These are phyloP conservation scores for Entomophthora muscae DNA, from an alignment of 371 early-diverging fungal genomes.

Conservation along the genomic window DNA sequence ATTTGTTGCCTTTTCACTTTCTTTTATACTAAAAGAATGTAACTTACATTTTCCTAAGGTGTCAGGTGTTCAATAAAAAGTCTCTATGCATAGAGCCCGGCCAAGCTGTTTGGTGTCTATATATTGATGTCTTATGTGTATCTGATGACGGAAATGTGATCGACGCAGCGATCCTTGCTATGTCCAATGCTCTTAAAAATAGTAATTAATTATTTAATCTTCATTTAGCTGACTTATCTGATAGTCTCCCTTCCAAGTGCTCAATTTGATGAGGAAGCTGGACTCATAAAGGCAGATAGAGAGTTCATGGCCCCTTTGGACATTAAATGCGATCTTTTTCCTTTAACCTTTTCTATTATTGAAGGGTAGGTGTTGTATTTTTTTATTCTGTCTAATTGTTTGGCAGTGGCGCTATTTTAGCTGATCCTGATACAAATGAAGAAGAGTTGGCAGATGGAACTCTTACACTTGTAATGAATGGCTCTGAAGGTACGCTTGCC, in stretches of 20 bases:
- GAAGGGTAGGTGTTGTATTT: conserved; percentile 18
- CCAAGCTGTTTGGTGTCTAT: conserved; percentile 75
- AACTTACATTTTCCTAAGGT: conserved; percentile 14
- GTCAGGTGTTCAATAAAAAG: conserved; percentile 41
- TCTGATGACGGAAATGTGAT: conserved; percentile 80
- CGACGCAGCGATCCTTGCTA: conserved; percentile 70
- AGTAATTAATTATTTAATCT: conserved; percentile 21
- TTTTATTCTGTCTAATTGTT: neutral
- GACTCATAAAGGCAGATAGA: conserved; percentile 34
- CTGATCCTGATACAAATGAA: conserved; percentile 62
- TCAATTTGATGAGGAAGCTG: conserved; percentile 29
- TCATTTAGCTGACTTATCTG: conserved; percentile 2
- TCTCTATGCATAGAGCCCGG: conserved; percentile 66
- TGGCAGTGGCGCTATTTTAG: conserved; percentile 26
- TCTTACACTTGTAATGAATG: conserved; percentile 21
- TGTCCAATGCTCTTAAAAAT: conserved; percentile 48
- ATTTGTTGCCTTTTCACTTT: no score
- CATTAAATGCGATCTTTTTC: conserved; percentile 30
- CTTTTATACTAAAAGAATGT: no score
- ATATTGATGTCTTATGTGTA: conserved; percentile 77
- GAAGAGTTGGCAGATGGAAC: conserved; percentile 33
- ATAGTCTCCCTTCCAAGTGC: conserved; percentile 46
- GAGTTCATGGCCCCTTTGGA: conserved; percentile 21
- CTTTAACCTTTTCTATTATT: conserved; percentile 48
- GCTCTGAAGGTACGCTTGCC: neutral